Percentiles rank a stretch among this genome's conserved stretches.
Evolutionary conservation across 805 yeast genomes (phyloP).

Genomic region (Ogataea thermomethanolica): DNA sequence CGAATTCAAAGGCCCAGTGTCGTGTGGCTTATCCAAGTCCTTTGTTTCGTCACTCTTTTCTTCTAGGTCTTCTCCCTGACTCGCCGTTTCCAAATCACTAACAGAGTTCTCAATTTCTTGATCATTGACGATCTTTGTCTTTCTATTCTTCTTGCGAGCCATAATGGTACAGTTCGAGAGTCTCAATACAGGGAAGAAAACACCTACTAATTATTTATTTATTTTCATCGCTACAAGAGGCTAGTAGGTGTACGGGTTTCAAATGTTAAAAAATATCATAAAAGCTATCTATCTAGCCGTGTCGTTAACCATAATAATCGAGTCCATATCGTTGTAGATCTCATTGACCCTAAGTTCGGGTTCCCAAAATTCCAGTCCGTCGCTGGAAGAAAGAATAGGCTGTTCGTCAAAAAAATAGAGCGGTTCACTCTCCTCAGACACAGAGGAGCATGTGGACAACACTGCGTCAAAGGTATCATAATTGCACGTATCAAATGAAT

Average conservation of each 20-base stretch:
- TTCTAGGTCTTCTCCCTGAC: not conserved
- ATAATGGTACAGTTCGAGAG: not conserved
- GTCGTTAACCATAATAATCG: constrained; percentile 7
- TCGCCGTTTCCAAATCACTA: not conserved
- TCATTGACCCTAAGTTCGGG: constrained; percentile 7
- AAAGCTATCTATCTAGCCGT: constrained; percentile 3
- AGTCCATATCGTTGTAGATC: constrained; percentile 10
- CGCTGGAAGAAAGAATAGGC: constrained; percentile 16
- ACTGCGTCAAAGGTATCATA: constrained; percentile 8
- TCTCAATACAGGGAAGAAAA: constrained; percentile 3
- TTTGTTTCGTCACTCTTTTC: not conserved
- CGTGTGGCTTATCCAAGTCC: not conserved
- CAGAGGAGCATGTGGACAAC: constrained; percentile 16
- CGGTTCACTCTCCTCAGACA: constrained; percentile 6
- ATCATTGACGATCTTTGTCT: not conserved
- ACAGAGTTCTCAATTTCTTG: not conserved
- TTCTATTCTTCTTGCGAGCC: constrained; percentile 10
- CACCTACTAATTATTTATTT: constrained; percentile 7
- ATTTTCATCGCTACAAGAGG: constrained; percentile 1
- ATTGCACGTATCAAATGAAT: constrained; percentile 1
- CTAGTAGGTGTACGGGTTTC: constrained; percentile 2
- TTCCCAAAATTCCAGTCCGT: constrained; percentile 13
- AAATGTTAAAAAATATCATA: not conserved
- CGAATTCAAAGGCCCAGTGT: too few species aligned
- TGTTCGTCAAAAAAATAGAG: constrained; percentile 14